Evolutionary conservation across 352 stramenopile genomes (phyloP).

Genomic region (Blastocystis sp.): DNA sequence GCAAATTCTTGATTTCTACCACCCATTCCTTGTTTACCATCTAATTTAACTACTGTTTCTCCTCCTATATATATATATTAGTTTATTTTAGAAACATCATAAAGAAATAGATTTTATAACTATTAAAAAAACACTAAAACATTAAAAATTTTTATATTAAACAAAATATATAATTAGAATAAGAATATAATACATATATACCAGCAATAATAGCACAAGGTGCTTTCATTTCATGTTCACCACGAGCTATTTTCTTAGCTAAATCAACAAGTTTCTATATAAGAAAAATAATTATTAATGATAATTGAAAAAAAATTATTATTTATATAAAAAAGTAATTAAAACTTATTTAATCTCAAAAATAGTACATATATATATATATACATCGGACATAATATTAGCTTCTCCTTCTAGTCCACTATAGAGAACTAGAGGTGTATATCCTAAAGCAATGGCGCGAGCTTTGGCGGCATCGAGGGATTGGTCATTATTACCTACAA

Average conservation of each 20-base stretch:
- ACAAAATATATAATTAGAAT: too few species aligned
- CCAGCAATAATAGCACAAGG: slow-evolving; percentile 25
- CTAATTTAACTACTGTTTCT: slow-evolving; percentile 42
- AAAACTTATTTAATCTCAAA: too few species aligned
- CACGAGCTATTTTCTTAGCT: slow-evolving; percentile 16
- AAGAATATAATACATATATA: too few species aligned
- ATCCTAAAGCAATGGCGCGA: slow-evolving; percentile 17
- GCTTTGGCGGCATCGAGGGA: slow-evolving; percentile 20
- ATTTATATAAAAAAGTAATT: too few species aligned
- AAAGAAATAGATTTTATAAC: too few species aligned
- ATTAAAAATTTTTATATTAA: too few species aligned
- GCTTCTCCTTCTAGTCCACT: slow-evolving; percentile 31
- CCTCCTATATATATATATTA: slow-evolving; percentile 23
- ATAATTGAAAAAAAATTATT: too few species aligned
- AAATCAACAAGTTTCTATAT: slow-evolving; percentile 19
- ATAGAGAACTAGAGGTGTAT: slow-evolving; percentile 34
- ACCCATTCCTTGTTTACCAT: slow-evolving; percentile 45
- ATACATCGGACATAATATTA: slow-evolving; percentile 19
- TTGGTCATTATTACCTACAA: slow-evolving; percentile 35
- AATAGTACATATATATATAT: too few species aligned
- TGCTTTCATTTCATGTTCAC: slow-evolving; percentile 1
- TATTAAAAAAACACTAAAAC: too few species aligned
- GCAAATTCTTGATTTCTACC: slow-evolving; percentile 58
- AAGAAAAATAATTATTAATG: too few species aligned
- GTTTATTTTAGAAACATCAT: too few species aligned